Conservation (phyloP, 192 early-diverging fungal species). For the Entomortierella lignicola region DNA sequence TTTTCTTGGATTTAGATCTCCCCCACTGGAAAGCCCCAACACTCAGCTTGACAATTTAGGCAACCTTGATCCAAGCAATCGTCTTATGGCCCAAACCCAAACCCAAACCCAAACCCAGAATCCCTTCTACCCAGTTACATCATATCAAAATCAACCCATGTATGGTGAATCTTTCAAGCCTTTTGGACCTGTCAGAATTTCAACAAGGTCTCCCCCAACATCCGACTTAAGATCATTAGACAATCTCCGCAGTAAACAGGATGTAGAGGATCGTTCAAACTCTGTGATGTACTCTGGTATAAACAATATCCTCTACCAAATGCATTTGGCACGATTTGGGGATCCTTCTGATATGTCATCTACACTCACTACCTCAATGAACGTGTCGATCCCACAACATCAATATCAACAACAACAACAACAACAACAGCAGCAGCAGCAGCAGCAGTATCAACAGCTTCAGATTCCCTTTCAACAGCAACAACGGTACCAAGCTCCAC, state of each 20-base stretch:
- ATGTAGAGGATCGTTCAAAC: not conserved
- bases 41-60: not conserved
- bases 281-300: conserved; percentile 24
- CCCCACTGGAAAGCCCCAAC: conserved; percentile 2
- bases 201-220: conserved; percentile 14
- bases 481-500: not conserved
- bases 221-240: too few relatives aligned
- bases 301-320: conserved; percentile 36
- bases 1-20: not conserved
- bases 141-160: not conserved
- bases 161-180: not conserved
- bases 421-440: conserved; percentile 9
- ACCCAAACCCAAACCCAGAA: not conserved
- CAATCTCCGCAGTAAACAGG: not conserved
- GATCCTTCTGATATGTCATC: conserved; percentile 17
- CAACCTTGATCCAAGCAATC: not conserved
- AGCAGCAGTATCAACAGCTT: conserved; percentile 7
- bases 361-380: not conserved
- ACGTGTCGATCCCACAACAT: not conserved
- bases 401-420: conserved; percentile 17
- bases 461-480: too few relatives aligned
- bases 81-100: not conserved
- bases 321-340: conserved; percentile 41
- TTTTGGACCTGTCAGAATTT: conserved; percentile 29
- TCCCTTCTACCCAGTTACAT: not conserved